Conservation (phyloP, 495 filamentous ascomycete genomes). For the Aspergillus ellipticus region DNA sequence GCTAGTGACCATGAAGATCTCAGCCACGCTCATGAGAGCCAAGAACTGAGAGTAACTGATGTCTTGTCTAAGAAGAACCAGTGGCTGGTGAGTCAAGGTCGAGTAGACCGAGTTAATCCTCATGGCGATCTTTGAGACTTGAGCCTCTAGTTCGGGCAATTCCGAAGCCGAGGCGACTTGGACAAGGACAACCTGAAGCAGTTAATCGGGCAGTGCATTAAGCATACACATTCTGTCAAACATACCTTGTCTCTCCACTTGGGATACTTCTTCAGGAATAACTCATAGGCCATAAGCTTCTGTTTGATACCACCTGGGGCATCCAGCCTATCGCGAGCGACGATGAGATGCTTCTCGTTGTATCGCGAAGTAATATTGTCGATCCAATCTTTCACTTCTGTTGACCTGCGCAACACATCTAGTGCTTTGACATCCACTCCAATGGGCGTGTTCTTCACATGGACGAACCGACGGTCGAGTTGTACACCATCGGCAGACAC, state of each 20-base stretch:
- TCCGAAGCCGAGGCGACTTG: constrained; percentile 88
- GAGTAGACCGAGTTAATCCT: constrained; percentile 86
- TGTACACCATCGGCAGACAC: constrained; percentile 83
- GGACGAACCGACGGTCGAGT: constrained; percentile 87
- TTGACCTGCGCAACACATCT: constrained; percentile 62
- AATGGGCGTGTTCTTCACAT: constrained; percentile 62
- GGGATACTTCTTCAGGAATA: constrained; percentile 89
- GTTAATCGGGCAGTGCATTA: background rate
- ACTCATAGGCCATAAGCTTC: constrained; percentile 86
- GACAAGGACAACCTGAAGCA: constrained; percentile 68
- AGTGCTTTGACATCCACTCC: constrained; percentile 81
- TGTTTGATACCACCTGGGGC: constrained; percentile 84
- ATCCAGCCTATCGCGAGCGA: constrained; percentile 89
- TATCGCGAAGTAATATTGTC: constrained; percentile 74
- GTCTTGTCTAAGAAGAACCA: constrained; percentile 94
- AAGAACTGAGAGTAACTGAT: constrained; percentile 87
- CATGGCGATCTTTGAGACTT: constrained; percentile 89
- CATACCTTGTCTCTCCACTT: constrained; percentile 72
- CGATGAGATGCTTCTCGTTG: constrained; percentile 80
- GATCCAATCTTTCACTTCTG: constrained; percentile 73
- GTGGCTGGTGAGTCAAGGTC: constrained; percentile 80
- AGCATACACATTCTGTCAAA: background rate
- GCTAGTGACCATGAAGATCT: constrained; percentile 87
- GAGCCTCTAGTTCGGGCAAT: constrained; percentile 77
- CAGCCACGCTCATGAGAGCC: constrained; percentile 80